These are phyloP conservation scores for Neofusicoccum cordaticola DNA, from an alignment of 2,329 filamentous ascomycete genomes.

Conservation along the genomic window DNA sequence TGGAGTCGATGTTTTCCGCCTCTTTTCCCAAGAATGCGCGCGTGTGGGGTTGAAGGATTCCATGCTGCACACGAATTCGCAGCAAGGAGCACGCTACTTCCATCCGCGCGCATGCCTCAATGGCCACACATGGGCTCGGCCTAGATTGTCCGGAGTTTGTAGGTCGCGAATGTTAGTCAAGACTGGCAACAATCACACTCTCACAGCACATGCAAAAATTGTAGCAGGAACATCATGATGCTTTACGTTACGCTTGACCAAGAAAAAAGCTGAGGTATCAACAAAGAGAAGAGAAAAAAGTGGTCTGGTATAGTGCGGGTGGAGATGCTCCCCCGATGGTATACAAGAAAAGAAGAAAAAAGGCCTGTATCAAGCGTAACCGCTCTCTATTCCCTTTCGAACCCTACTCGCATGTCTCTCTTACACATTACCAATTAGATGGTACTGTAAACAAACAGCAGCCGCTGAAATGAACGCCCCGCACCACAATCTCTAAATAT, in stretches of 20 bases:
- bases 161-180: no score
- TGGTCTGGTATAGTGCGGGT: constrained; percentile 3
- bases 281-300: background rate
- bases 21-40: no score
- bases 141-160: no score
- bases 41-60: no score
- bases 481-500: background rate
- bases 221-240: constrained; percentile 8
- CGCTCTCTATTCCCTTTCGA: background rate
- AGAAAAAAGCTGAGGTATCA: constrained; percentile 12
- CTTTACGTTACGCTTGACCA: constrained; percentile 10
- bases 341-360: constrained; percentile 2
- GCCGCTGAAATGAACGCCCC: background rate
- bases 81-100: no score
- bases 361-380: background rate
- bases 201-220: background rate
- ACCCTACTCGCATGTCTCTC: background rate
- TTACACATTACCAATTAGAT: constrained; percentile 13
- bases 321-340: background rate
- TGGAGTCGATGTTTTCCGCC: no score
- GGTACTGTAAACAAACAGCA: background rate
- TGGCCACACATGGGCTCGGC: no score
- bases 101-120: no score
- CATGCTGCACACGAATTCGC: no score
- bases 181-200: no score